Conservation (phyloP, 192 early-diverging fungal genomes). For the Anaeromyces robustus region DNA sequence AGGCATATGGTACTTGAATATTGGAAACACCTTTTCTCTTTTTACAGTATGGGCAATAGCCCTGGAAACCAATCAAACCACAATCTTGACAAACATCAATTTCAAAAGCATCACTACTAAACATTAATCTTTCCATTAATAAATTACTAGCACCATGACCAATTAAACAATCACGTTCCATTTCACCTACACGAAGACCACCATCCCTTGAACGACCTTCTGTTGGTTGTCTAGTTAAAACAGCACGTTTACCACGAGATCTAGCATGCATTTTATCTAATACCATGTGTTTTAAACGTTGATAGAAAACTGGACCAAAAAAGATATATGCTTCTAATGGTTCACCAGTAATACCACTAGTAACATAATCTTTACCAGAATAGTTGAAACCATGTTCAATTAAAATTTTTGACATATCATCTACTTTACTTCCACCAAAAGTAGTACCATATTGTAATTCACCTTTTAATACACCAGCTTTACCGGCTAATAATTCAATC, state of each 20-base stretch:
- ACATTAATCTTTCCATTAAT: slow-evolving; percentile 82
- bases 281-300: slow-evolving; percentile 98
- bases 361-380: slow-evolving; percentile 93
- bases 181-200: slow-evolving; percentile 92
- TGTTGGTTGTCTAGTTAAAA: slow-evolving; percentile 85
- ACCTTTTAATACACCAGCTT: slow-evolving; percentile 84
- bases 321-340: slow-evolving; percentile 88
- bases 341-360: slow-evolving; percentile 79
- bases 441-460: slow-evolving; percentile 84
- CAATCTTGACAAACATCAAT: slow-evolving; percentile 79
- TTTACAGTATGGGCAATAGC: slow-evolving; percentile 49
- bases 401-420: slow-evolving; percentile 86
- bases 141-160: slow-evolving; percentile 90
- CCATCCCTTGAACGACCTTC: slow-evolving; percentile 91
- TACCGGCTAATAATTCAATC: slow-evolving; percentile 92
- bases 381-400: slow-evolving; percentile 89
- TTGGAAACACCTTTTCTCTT: slow-evolving; percentile 64
- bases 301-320: slow-evolving; percentile 92
- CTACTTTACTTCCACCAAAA: slow-evolving; percentile 88
- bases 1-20: slow-evolving; percentile 94
- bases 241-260: slow-evolving; percentile 72
- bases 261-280: slow-evolving; percentile 99
- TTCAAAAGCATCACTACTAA: slow-evolving; percentile 85
- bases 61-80: slow-evolving; percentile 71
- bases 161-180: slow-evolving; percentile 94